A percentile compares a stretch with the other conserved stretches of the same genome.
Evolutionary conservation across 371 early-diverging fungal genomes (phyloP).

Genomic region (Chytridium lagenaria): DNA sequence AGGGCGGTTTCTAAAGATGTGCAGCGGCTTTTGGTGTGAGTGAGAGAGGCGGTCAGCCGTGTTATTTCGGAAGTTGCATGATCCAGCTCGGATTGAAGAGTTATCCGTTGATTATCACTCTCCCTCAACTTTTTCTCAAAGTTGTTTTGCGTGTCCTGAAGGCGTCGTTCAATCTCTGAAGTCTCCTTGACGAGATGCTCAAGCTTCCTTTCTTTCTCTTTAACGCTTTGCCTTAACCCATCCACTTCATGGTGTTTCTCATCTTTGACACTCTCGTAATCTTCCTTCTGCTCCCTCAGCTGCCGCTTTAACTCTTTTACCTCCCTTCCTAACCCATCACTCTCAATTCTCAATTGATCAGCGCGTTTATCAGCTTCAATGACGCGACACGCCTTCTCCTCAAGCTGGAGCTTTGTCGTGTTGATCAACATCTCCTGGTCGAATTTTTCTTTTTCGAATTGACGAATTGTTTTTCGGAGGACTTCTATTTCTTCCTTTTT

Average conservation of each 20-base stretch:
- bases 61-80: background rate
- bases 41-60: background rate
- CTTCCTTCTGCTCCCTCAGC: background rate
- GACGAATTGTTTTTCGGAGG: background rate
- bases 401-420: background rate
- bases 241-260: background rate
- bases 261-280: background rate
- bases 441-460: background rate
- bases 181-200: background rate
- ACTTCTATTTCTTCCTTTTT: conserved; percentile 3
- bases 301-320: background rate
- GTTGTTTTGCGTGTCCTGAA: background rate
- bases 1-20: background rate
- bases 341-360: background rate
- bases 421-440: background rate
- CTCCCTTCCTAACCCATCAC: background rate
- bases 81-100: background rate
- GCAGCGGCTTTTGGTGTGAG: background rate
- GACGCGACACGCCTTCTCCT: background rate
- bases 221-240: background rate
- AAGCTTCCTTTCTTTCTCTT: conserved; percentile 2
- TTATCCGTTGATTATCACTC: background rate
- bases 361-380: background rate
- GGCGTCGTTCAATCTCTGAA: background rate
- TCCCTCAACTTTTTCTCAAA: conserved; percentile 5